Base-by-base conservation (phyloP, 257 asterid species). In the Leptodermis oblonga region DNA sequence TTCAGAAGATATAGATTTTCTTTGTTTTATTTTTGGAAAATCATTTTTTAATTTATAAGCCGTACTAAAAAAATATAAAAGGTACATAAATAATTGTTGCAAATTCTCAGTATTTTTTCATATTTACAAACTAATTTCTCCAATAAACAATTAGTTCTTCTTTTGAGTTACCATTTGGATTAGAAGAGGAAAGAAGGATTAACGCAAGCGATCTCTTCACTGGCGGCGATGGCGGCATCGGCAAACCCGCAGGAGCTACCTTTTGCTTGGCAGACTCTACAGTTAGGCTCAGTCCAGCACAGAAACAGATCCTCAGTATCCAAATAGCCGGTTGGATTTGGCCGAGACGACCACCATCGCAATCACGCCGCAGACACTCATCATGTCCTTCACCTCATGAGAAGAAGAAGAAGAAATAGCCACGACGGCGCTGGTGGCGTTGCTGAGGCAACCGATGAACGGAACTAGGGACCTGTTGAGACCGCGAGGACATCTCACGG, bases 391-490 rank as follows among this genome's bases (percentile, higher is more conserved):
- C 60, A n/a, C 60, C 3, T 65, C 85, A 51, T 43, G 37, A 18
- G 74, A 71, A 46, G 34, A 43, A 61, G 1, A 2, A 10, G 77
- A 81, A n/a, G 87, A 46, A 67, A 88, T 81, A 3, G 94, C 96
- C 22, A 83, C 5, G 4, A 78, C 72, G 2, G 83, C 76, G 6
- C 6, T 49, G 1, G 87, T 78, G 22, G 83, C 69, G 70, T 86
- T 85, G 84, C 96, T 81, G 6, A 90, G 87, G 83, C 97, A 90
- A 52, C 65, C 77, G 37, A 90, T 80, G 59, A 55, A 41, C 20
- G 74, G 61, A 41, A 72, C 71, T 7, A 58, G 65, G 62, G 77
- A 42, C 41, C 23, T 20, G 0, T 43, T 34, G n/a, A 28, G 10
- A 0, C n/a, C 23, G 26, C 55, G 84, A 0, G 82, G 56, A n/a